Evolutionary conservation across 305 asterid genomes (phyloP).

Genomic region (Rubia tinctorum): DNA sequence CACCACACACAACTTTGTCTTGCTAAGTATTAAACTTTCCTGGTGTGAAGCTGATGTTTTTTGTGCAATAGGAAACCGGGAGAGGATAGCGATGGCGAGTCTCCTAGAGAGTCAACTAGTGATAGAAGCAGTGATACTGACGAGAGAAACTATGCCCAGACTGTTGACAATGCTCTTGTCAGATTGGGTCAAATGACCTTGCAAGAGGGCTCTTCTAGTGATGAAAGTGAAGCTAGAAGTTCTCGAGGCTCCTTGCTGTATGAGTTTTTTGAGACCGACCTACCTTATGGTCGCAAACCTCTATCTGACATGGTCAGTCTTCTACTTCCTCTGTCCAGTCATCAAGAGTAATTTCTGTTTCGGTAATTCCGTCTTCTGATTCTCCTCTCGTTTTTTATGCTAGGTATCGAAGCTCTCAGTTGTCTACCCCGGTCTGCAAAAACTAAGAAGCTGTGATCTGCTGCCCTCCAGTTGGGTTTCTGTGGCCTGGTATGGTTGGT

Average conservation of each 20-base stretch:
- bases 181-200: conserved; percentile 39
- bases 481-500: conserved; percentile 44
- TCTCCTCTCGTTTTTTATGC: conserved; percentile 11
- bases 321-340: conserved; percentile 1
- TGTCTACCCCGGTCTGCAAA: conserved; percentile 37
- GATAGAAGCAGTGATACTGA: conserved; percentile 93
- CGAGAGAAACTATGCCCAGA: conserved; percentile 38
- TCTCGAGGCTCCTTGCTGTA: conserved; percentile 70
- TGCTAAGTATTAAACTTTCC: background rate
- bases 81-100: conserved; percentile 87
- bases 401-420: conserved; percentile 40
- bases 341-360: conserved; percentile 4
- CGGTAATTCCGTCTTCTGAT: background rate
- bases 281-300: conserved; percentile 80
- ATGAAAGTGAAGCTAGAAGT: conserved; percentile 79
- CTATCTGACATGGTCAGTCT: conserved; percentile 47
- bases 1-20: background rate
- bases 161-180: conserved; percentile 19
- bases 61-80: conserved; percentile 53
- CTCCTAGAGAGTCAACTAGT: conserved; percentile 79
- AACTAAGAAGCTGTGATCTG: conserved; percentile 44
- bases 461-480: conserved; percentile 45
- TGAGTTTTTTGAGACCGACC: conserved; percentile 71
- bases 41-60: conserved; percentile 16
- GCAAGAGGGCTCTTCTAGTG: conserved; percentile 88